A percentile compares a stretch with the other conserved stretches of the same genome.
Conservation (phyloP, 2,329 filamentous ascomycete species). For the Ophiostoma piceae region DNA sequence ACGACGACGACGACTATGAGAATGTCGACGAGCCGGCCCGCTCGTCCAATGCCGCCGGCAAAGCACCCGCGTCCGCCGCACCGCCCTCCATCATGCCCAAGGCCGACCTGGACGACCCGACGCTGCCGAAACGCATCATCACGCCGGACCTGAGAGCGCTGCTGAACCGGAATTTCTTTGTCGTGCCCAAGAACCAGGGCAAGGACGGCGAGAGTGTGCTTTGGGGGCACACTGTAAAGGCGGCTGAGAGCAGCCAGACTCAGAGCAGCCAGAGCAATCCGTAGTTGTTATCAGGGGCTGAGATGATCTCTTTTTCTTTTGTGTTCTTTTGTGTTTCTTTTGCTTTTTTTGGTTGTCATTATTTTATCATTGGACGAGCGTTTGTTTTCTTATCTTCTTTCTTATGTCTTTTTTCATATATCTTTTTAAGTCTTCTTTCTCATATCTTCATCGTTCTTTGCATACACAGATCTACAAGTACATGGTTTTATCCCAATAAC, state of each 20-base stretch:
- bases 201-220: conserved; percentile 20
- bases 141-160: conserved; percentile 53
- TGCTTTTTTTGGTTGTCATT: neutral
- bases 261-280: neutral
- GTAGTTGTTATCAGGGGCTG: too few relatives aligned
- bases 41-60: conserved; percentile 20
- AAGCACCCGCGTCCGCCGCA: conserved; percentile 19
- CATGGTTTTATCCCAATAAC: neutral
- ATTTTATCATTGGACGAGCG: neutral
- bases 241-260: neutral
- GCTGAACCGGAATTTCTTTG: conserved; percentile 45
- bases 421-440: neutral
- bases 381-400: neutral
- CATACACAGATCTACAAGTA: neutral
- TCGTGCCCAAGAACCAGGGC: conserved; percentile 25
- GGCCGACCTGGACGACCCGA: neutral
- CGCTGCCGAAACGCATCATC: conserved; percentile 42
- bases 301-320: too few relatives aligned
- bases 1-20: neutral
- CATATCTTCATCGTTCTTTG: neutral
- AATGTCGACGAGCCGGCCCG: neutral
- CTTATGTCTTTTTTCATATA: neutral
- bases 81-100: conserved; percentile 4
- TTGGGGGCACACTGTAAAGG: conserved; percentile 24
- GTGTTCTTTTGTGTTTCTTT: neutral